Evolutionary conservation across 2,329 filamentous ascomycete species (phyloP).

Genomic region (Sclerotiophoma versabilis): DNA sequence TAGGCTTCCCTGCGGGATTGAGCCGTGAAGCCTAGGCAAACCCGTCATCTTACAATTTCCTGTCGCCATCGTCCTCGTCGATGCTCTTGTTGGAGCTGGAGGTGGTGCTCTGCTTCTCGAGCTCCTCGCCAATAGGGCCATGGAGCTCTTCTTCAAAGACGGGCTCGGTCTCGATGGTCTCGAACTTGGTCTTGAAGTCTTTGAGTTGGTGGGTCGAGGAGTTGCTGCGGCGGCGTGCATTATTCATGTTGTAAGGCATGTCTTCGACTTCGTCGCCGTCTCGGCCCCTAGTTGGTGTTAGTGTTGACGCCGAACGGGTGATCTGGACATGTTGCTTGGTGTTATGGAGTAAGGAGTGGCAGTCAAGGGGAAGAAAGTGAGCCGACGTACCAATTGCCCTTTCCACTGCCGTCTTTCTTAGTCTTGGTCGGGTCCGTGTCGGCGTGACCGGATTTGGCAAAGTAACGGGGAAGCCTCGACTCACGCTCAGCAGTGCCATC

Average conservation of each 20-base stretch:
- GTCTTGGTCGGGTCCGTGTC: conserved; percentile 88
- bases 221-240: conserved; percentile 91
- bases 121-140: conserved; percentile 66
- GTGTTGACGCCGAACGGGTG: neutral
- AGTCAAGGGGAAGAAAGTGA: neutral
- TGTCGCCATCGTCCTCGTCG: conserved; percentile 60
- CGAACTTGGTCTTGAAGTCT: conserved; percentile 97
- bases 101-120: conserved; percentile 61
- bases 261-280: conserved; percentile 85
- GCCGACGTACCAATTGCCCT: conserved; percentile 84
- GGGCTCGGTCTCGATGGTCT: conserved; percentile 85
- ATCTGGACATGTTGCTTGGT: neutral
- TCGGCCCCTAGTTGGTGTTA: conserved; percentile 71
- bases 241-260: conserved; percentile 81
- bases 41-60: conserved; percentile 51
- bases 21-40: conserved; percentile 9
- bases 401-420: conserved; percentile 95
- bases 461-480: conserved; percentile 87
- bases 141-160: conserved; percentile 90
- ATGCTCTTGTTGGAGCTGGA: conserved; percentile 65
- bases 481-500: conserved; percentile 74
- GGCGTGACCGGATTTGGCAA: conserved; percentile 83
- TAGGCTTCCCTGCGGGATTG: conserved; percentile 17
- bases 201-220: conserved; percentile 76
- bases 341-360: neutral